phyloP scores from a whole-genome alignment of 2,329 filamentous ascomycete species.

The Paracoccidioides brasiliensis region DNA sequence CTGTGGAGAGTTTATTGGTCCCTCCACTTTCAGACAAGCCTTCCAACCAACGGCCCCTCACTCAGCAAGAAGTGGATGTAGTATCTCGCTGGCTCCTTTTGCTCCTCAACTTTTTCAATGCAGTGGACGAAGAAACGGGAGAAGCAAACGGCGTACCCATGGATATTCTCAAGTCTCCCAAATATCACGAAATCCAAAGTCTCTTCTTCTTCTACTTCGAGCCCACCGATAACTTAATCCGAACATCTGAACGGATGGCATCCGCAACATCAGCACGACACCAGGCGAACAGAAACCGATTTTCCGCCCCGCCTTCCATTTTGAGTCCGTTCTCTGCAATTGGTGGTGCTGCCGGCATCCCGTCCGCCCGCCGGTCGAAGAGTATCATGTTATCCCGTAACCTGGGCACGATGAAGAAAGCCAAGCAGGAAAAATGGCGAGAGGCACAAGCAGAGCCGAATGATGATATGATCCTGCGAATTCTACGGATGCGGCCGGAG shows the following conservation, averaged over 20 bases:
- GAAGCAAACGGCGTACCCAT: constrained; percentile 78
- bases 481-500: constrained; percentile 87
- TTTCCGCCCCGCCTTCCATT: constrained; percentile 45
- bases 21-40: constrained; percentile 92
- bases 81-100: constrained; percentile 90
- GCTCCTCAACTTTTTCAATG: constrained; percentile 90
- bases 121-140: constrained; percentile 68
- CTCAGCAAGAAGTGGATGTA: constrained; percentile 79
- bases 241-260: constrained; percentile 93
- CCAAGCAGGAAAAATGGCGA: constrained; percentile 89
- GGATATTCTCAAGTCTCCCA: constrained; percentile 87
- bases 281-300: constrained; percentile 52
- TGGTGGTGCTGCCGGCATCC: constrained; percentile 30
- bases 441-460: constrained; percentile 93
- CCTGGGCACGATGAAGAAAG: constrained; percentile 87
- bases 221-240: constrained; percentile 75
- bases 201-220: constrained; percentile 99
- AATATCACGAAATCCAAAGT: constrained; percentile 93
- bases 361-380: constrained; percentile 39
- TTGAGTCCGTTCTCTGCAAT: constrained; percentile 25
- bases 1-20: constrained; percentile 78
- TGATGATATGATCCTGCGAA: constrained; percentile 95
- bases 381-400: constrained; percentile 92
- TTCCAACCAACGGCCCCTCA: constrained; percentile 70
- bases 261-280: constrained; percentile 70